These are phyloP conservation scores for Russula foetens DNA, from an alignment of 768 basidiomycete genomes.

Conservation along the genomic window DNA sequence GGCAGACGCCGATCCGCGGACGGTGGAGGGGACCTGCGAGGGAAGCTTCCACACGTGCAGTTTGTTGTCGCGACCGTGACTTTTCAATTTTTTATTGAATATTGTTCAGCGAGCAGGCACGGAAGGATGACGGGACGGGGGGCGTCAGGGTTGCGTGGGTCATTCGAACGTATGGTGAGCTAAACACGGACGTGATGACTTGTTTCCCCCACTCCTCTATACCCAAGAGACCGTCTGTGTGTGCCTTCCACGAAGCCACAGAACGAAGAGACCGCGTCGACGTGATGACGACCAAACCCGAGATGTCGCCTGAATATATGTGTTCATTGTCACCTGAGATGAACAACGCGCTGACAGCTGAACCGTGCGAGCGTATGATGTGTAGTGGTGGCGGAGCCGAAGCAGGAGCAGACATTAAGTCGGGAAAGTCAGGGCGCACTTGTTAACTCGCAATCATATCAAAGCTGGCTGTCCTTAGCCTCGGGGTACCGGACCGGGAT, in stretches of 20 bases:
- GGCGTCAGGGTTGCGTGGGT: neutral
- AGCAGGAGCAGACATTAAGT: neutral
- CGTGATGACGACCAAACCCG: slow-evolving; percentile 69
- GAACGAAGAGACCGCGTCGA: slow-evolving; percentile 73
- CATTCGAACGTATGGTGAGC: neutral
- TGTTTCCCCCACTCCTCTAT: slow-evolving; percentile 62
- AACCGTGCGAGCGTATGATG: slow-evolving; percentile 63
- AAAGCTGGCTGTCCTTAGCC: too few relatives aligned
- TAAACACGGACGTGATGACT: slow-evolving; percentile 66
- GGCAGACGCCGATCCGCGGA: slow-evolving; percentile 46
- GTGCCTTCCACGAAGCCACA: slow-evolving; percentile 68
- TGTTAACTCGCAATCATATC: too few relatives aligned
- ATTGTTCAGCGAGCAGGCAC: too few relatives aligned
- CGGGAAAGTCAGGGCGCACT: too few relatives aligned
- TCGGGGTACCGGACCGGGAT: too few relatives aligned
- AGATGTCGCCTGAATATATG: slow-evolving; percentile 79
- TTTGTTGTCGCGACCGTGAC: slow-evolving; percentile 84
- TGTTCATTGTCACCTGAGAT: slow-evolving; percentile 69
- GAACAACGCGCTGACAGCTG: slow-evolving; percentile 49
- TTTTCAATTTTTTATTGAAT: too few relatives aligned
- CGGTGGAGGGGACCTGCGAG: slow-evolving; percentile 34
- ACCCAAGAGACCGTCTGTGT: slow-evolving; percentile 68
- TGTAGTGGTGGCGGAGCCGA: slow-evolving; percentile 53
- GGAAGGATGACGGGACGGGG: neutral
- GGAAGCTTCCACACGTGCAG: slow-evolving; percentile 64